These are phyloP conservation scores for Rhizoctonia solani DNA, from an alignment of 1,284 basidiomycete species.

Conservation along the genomic window DNA sequence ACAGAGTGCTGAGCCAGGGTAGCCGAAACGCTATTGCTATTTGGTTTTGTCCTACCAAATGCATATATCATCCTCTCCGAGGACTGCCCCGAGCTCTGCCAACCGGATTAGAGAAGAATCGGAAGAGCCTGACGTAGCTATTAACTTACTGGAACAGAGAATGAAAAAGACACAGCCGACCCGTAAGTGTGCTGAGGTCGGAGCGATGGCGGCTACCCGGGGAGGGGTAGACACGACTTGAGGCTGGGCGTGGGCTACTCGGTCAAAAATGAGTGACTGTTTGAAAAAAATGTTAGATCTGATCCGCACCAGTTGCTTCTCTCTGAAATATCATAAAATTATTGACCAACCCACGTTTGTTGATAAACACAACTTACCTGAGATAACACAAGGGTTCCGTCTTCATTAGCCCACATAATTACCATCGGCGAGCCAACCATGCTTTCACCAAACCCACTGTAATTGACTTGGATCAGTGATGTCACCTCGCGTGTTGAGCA, in stretches of 20 bases:
- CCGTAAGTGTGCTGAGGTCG: slow-evolving; percentile 1
- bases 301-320: slow-evolving; percentile 1
- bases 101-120: too few relatives aligned
- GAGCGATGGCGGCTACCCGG: slow-evolving; percentile 25
- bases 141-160: slow-evolving; percentile 22
- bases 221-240: slow-evolving; percentile 28
- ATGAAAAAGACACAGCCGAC: slow-evolving; percentile 17
- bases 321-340: neutral
- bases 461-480: neutral
- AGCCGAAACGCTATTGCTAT: slow-evolving; percentile 3
- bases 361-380: slow-evolving; percentile 39
- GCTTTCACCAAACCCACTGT: slow-evolving; percentile 44
- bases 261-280: neutral
- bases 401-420: slow-evolving; percentile 50
- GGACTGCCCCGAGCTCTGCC: slow-evolving; percentile 28
- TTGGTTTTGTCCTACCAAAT: neutral
- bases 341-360: neutral
- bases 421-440: slow-evolving; percentile 47
- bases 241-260: slow-evolving; percentile 32
- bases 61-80: slow-evolving; percentile 29
- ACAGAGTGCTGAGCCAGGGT: slow-evolving; percentile 1
- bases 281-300: neutral
- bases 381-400: slow-evolving; percentile 48
- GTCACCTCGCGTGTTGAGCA: neutral
- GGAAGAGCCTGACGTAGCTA: neutral